Conservation (phyloP, 1,139 yeast species). For the Geotrichum aggregatum region DNA sequence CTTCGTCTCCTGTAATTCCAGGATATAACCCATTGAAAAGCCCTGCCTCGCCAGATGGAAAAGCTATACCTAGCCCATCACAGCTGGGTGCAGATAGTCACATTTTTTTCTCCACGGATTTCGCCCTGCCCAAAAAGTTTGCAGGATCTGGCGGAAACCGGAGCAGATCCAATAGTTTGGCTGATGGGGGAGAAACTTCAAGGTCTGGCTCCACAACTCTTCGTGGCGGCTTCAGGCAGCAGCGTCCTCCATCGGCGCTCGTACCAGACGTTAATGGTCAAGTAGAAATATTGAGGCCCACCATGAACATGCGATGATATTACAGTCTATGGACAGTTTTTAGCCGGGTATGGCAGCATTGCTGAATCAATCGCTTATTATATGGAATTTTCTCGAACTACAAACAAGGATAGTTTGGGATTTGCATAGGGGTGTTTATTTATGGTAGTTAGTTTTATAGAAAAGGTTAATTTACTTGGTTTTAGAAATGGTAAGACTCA, state of each 20-base stretch:
- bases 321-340: background rate
- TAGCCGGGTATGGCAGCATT: background rate
- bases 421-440: too few relatives aligned
- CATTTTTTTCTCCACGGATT: slow-evolving; percentile 33
- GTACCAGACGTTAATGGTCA: slow-evolving; percentile 32
- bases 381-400: too few relatives aligned
- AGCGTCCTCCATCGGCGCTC: slow-evolving; percentile 23
- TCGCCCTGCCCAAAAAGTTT: slow-evolving; percentile 36
- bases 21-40: slow-evolving; percentile 25
- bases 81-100: slow-evolving; percentile 33
- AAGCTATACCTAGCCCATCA: slow-evolving; percentile 36
- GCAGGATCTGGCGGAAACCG: slow-evolving; percentile 12
- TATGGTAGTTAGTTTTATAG: too few relatives aligned
- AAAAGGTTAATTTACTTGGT: too few relatives aligned
- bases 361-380: too few relatives aligned
- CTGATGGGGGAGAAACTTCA: background rate
- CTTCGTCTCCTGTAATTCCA: slow-evolving; percentile 4
- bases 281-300: slow-evolving; percentile 30
- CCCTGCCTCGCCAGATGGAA: slow-evolving; percentile 4
- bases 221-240: slow-evolving; percentile 6
- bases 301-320: slow-evolving; percentile 31
- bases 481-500: too few relatives aligned
- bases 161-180: slow-evolving; percentile 8
- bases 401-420: too few relatives aligned
- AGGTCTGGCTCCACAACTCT: background rate